Conservation (phyloP, 2,329 filamentous ascomycete genomes). For the Colletotrichum kahawae region DNA sequence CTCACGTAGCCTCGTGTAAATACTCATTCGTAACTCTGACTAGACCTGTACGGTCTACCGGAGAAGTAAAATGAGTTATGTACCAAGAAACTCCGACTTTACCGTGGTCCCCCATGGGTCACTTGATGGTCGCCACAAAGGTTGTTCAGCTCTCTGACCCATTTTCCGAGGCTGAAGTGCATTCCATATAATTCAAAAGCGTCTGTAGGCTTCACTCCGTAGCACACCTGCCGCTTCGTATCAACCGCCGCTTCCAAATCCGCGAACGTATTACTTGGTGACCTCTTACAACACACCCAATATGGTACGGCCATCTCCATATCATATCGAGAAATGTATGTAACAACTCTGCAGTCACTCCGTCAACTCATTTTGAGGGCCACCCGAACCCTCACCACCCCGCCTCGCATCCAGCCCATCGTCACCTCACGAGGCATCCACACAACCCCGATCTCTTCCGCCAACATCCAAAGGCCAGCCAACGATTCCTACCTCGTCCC, state of each 20-base stretch:
- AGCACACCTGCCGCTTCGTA: background rate
- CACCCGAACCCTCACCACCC: background rate
- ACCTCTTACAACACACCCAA: background rate
- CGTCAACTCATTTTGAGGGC: background rate
- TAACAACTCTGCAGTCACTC: background rate
- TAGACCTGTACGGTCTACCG: background rate
- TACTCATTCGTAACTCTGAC: background rate
- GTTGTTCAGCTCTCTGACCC: background rate
- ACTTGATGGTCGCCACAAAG: background rate
- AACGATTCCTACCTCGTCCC: background rate
- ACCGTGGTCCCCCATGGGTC: background rate
- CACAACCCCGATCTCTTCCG: background rate
- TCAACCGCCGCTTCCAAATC: background rate
- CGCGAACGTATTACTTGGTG: background rate
- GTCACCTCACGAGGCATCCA: background rate
- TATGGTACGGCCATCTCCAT: background rate
- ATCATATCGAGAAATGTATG: background rate
- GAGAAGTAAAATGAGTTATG: background rate
- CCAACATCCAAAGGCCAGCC: background rate
- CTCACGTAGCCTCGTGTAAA: background rate
- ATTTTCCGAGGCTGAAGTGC: background rate
- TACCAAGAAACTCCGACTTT: background rate
- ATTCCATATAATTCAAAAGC: background rate
- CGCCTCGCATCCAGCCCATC: background rate
- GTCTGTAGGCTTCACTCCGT: background rate